Evolutionary conservation across 2,329 filamentous ascomycete species (phyloP).

Genomic region (Microcyclospora pomicola): DNA sequence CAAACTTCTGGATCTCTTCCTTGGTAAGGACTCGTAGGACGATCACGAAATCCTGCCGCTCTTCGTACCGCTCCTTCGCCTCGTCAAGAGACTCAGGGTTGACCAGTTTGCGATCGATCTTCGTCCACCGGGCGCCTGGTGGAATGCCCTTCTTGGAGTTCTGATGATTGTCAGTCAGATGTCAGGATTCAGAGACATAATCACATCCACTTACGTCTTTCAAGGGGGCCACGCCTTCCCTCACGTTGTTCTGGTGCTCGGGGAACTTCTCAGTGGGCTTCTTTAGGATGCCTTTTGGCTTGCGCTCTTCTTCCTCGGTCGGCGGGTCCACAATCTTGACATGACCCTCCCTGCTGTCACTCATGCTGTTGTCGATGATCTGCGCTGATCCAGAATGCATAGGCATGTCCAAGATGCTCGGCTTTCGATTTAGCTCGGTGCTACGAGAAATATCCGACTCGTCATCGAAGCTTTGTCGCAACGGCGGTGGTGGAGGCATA

Average conservation of each 20-base stretch:
- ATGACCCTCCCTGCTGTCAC: constrained; percentile 23
- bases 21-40: constrained; percentile 75
- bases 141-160: constrained; percentile 27
- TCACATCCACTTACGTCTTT: constrained; percentile 45
- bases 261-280: constrained; percentile 71
- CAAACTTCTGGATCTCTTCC: constrained; percentile 82
- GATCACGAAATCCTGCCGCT: constrained; percentile 86
- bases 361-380: constrained; percentile 22
- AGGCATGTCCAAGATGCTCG: constrained; percentile 20
- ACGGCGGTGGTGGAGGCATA: constrained; percentile 6
- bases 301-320: constrained; percentile 47
- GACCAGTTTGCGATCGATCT: constrained; percentile 75
- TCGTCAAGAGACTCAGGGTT: constrained; percentile 77
- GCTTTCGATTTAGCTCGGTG: constrained; percentile 13
- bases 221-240: constrained; percentile 85
- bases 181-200: neutral
- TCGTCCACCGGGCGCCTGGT: constrained; percentile 76
- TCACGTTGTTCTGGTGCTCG: constrained; percentile 66
- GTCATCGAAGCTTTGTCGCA: constrained; percentile 14
- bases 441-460: constrained; percentile 3
- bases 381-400: constrained; percentile 14
- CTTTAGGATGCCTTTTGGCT: constrained; percentile 75
- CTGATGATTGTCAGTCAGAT: constrained; percentile 9
- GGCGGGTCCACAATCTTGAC: constrained; percentile 56
- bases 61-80: constrained; percentile 83